These are phyloP conservation scores for Xylona heveae DNA, from an alignment of 495 filamentous ascomycete species.

Conservation along the genomic window DNA sequence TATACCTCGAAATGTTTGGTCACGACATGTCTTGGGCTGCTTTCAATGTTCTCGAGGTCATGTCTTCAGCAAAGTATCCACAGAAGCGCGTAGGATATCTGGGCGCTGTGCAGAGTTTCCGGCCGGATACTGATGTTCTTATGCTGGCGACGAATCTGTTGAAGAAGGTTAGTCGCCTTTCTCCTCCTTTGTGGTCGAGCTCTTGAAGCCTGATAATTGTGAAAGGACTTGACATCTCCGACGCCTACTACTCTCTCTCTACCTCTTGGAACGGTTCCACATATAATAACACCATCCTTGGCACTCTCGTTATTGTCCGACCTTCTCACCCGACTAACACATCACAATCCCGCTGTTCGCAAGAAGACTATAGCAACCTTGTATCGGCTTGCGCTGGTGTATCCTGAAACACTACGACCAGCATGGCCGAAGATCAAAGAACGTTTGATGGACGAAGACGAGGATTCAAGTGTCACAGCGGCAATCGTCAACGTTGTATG, in stretches of 20 bases:
- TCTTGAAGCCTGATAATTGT: not conserved
- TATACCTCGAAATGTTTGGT: conserved; percentile 97
- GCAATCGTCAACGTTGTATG: conserved; percentile 94
- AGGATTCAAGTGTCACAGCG: conserved; percentile 84
- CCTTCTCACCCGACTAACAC: conserved; percentile 63
- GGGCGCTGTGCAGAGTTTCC: conserved; percentile 90
- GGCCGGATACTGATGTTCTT: conserved; percentile 84
- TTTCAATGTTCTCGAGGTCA: conserved; percentile 95
- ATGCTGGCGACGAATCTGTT: conserved; percentile 94
- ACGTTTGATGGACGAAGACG: conserved; percentile 67
- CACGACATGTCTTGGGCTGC: conserved; percentile 99
- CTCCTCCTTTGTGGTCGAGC: not conserved
- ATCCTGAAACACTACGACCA: conserved; percentile 76
- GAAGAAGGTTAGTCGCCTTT: conserved; percentile 49
- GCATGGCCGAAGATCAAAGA: conserved; percentile 97
- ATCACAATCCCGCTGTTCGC: conserved; percentile 60
- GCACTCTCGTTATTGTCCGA: conserved; percentile 75
- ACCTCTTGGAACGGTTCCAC: conserved; percentile 70
- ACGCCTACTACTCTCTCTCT: conserved; percentile 56
- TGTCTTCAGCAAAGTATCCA: conserved; percentile 83
- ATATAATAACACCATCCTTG: conserved; percentile 76
- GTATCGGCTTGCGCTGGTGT: conserved; percentile 79
- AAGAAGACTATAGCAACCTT: conserved; percentile 93
- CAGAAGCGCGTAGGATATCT: conserved; percentile 93
- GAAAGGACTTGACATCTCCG: conserved; percentile 59